Evolutionary conservation across 108 stramenopile species (phyloP), one percentile per base, ranked within the genome.

Genomic region (Cylindrotheca closterium): DNA sequence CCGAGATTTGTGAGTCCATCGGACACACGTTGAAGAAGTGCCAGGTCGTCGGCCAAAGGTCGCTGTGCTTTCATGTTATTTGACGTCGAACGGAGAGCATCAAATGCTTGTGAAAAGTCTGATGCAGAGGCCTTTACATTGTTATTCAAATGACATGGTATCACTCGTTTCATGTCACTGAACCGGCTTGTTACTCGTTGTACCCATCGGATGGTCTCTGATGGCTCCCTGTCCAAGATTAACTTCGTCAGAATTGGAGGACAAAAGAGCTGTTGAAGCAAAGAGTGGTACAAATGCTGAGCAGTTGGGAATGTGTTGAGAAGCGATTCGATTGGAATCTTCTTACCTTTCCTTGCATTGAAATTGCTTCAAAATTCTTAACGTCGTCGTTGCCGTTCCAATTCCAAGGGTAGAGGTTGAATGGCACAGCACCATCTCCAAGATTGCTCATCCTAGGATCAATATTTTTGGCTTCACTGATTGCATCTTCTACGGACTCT

Each of bases 161-260:
- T 74, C 33, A 97, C 75, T 24, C 88, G 88, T 27, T 82, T 57
- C 70, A 94, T 90, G n/a, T 79, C 77, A n/a, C 47, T 29, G 58
- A 92, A 92, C 55, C 93, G 90, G 25, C 63, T 29, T 3, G 71
- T 60, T 17, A 96, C 85, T 2, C 75, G 65, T 58, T 91, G 79
- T n/a, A 86, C 94, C 89, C 89, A 95, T 29, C 74, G 88, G 62
- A 89, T 52, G 18, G 86, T 85, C 33, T 32, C 58, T 32, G 63
- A 58, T 4, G 86, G 91, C 60, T 95, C 94, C 24, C 96, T 70
- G 60, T 95, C 89, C 22, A 95, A 67, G 48, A 97, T 95, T 17
- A 95, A 80, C 60, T 90, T 91, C 27, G 93, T 93, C 49, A 97
- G 57, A 54, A 97, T 97, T 17, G 96, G 96, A 1, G 96, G 90